Conservation (phyloP, 768 basidiomycete genomes). For the Boletus sensibilis region DNA sequence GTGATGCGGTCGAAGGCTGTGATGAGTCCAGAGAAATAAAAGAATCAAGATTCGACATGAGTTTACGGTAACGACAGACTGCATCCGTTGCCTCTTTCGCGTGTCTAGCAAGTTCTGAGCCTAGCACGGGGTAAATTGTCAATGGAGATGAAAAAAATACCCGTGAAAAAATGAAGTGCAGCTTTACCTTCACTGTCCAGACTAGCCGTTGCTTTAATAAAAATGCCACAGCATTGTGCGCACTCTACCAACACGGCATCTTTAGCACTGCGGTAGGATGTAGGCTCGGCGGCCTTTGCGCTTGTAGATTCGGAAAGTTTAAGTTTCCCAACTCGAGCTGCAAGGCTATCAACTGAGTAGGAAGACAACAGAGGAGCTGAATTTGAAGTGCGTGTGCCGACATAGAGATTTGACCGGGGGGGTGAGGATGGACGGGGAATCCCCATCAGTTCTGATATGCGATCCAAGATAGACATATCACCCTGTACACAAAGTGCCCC, state of each 20-base stretch:
- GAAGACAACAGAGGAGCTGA: not conserved
- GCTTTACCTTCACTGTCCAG: conserved; percentile 23
- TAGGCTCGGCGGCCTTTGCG: not conserved
- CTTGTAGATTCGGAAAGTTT: conserved; percentile 15
- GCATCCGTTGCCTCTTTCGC: conserved; percentile 16
- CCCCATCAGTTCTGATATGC: conserved; percentile 44
- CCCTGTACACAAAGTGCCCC: conserved; percentile 34
- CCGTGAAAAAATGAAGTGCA: not conserved
- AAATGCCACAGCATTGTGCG: conserved; percentile 40
- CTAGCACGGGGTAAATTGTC: not conserved
- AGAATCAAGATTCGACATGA: conserved; percentile 12
- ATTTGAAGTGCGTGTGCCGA: not conserved
- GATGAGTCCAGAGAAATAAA: not conserved
- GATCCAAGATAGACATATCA: conserved; percentile 47
- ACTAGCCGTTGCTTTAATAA: conserved; percentile 46
- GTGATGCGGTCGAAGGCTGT: not conserved
- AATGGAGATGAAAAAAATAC: not conserved
- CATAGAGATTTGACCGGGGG: not conserved
- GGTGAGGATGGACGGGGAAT: conserved; percentile 6
- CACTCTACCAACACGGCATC: conserved; percentile 34
- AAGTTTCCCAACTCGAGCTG: conserved; percentile 17
- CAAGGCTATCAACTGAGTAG: conserved; percentile 19
- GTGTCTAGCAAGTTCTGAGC: conserved; percentile 20
- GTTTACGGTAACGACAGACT: conserved; percentile 21
- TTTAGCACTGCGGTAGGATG: not conserved